phyloP scores from a whole-genome alignment of 768 basidiomycete genomes.

The Jaapia argillacea region DNA sequence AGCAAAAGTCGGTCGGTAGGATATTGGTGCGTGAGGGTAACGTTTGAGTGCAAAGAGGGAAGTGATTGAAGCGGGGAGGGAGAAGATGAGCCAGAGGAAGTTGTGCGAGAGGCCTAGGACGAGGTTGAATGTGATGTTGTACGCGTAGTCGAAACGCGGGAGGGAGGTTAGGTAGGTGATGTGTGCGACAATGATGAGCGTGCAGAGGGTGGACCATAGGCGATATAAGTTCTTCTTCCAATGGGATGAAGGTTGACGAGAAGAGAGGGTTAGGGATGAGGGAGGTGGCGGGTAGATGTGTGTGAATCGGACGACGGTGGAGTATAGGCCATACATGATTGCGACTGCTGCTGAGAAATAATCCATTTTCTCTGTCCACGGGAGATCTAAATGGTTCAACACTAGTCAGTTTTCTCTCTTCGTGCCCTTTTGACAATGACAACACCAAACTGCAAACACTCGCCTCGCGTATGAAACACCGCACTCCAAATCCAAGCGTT shows the following conservation, averaged over 20 bases:
- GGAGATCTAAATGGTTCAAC: conserved; percentile 68
- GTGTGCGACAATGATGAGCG: conserved; percentile 54
- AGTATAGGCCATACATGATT: conserved; percentile 76
- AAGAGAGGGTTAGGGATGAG: conserved; percentile 12
- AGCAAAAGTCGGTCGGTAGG: conserved; percentile 49
- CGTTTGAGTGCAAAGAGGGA: conserved; percentile 37
- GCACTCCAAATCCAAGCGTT: conserved; percentile 92
- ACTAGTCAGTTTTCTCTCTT: too few species aligned
- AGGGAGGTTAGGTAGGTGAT: conserved; percentile 68
- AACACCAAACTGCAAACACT: conserved; percentile 14
- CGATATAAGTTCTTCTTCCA: conserved; percentile 6
- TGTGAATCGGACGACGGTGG: conserved; percentile 65
- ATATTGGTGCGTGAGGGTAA: conserved; percentile 41
- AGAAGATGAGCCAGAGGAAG: conserved; percentile 69
- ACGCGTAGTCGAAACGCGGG: conserved; percentile 84
- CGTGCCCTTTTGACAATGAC: conserved; percentile 2
- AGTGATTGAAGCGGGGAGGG: conserved; percentile 30
- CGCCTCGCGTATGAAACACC: conserved; percentile 90
- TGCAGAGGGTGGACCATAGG: conserved; percentile 43
- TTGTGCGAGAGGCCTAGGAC: conserved; percentile 71
- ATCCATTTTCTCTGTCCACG: conserved; percentile 81
- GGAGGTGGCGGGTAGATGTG: conserved; percentile 46
- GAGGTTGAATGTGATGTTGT: conserved; percentile 86
- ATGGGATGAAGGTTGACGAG: conserved; percentile 9
- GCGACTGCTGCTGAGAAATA: conserved; percentile 90